Evolutionary conservation across 2,329 filamentous ascomycete species (phyloP), one percentile per base, ranked within the genome.

Genomic region (Fusarium aywerte): DNA sequence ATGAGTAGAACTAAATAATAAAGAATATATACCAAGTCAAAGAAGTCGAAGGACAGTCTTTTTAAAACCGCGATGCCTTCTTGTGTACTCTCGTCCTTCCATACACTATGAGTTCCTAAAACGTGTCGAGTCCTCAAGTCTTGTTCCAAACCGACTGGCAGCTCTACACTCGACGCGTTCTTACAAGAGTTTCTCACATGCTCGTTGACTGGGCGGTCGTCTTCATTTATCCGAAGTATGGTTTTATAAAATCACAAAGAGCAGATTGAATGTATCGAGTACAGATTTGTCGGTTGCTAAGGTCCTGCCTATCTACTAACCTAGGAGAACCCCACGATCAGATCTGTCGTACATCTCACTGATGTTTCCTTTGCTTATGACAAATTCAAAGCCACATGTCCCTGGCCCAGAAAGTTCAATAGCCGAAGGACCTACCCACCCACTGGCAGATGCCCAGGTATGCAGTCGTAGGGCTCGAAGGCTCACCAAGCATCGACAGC

Each of bases 401-500:
- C 16, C 8, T 18, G 32, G 20, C 25, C 36, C 25, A 15, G 42
- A 43, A 39, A 45, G 7, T 33, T 10, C 25, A 23, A 20, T 20
- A 11, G 13, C 12, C 29, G 9, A 35, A 4, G 13, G 4, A 16
- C 8, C n/a, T 25, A 9, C 25, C 20, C 25, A 20, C 21, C 39
- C 25, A 13, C 12, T 31, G n/a, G n/a, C n/a, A 29, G 21, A 25
- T 45, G 9, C 10, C 31, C 18, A 13, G 27, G 6, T 40, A 11
- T 23, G 12, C 11, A 16, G 23, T 25, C 9, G n/a, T n/a, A 8
- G 18, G 32, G 23, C 16, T 23, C 12, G 36, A 18, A 38, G 11
- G 15, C 32, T 61, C 45, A 69, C 67, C 67, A 69, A 35, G 51
- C 33, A 35, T 18, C 38, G 29, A 8, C 38, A 16, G n/a, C 16